Evolutionary conservation across 2,329 filamentous ascomycete genomes (phyloP), one percentile per base, ranked within the genome.

Genomic region (Neopestalotiopsis rosae): DNA sequence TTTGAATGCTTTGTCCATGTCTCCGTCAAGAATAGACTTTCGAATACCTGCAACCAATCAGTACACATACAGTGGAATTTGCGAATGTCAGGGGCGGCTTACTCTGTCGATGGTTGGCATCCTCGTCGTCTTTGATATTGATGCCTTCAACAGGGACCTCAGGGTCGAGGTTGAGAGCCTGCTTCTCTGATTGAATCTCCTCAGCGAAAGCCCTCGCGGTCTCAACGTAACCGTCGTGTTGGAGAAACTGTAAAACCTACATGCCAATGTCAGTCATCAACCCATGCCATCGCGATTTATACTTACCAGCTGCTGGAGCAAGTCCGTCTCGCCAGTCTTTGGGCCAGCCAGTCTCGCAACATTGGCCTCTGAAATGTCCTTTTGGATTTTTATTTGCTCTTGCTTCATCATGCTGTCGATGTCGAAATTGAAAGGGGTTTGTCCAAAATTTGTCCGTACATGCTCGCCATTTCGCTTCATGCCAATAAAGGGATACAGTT

Each of bases 161-260:
- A 49, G 88, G 81, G 67, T 89, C 88, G 58, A 89, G 85, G 71
- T 87, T 88, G 68, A 97, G 81, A 9, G 92, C 90, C 74, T 88
- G 84, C 74, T 92, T 91, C 78, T 97, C 93, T 17, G 87, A 83
- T 67, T 89, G 87, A 32, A 97, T 90, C 76, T 98, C 95, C 74
- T 92, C 87, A 3, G 93, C 90, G 84, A 99, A 98, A 0, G 94
- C 94, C 71, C 91, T 89, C 9, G 95, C 95, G 0, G 95, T 97
- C 73, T 98, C 95, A 7, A 98, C 92, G 74, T 98, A 98, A 69
- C 96, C 96, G 75, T 98, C 96, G 74, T 98, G 95, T 49, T 95
- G 93, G 14, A 99, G 84, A 73, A 97, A 98, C 80, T 98, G 95
- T 52, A 94, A 87, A 20, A 91, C 87, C 83, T 86, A 67, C 40